A percentile compares a stretch with the other conserved stretches of the same genome.
These are phyloP conservation scores for Boletus subcaerulescens DNA, from an alignment of 768 basidiomycete genomes.

Conservation along the genomic window DNA sequence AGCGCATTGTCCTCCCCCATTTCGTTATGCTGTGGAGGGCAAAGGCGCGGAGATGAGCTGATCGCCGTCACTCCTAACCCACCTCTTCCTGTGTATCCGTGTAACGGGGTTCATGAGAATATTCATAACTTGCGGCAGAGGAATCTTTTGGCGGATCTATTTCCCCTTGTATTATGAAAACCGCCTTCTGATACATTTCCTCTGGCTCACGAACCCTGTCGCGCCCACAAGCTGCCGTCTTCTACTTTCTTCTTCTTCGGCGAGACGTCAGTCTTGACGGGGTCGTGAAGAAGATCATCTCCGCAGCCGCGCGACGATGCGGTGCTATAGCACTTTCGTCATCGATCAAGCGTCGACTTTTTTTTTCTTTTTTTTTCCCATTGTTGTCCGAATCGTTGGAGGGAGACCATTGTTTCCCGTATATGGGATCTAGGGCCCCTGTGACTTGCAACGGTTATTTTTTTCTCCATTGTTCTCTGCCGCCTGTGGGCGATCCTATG, in stretches of 20 bases:
- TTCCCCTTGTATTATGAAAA: neutral
- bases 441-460: neutral
- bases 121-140: slow-evolving; percentile 3
- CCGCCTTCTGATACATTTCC: slow-evolving; percentile 1
- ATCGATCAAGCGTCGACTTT: neutral
- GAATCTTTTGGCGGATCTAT: slow-evolving; percentile 5
- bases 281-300: slow-evolving; percentile 6
- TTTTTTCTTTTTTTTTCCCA: neutral
- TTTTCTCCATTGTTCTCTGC: slow-evolving; percentile 8
- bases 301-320: slow-evolving; percentile 8
- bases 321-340: slow-evolving; percentile 7
- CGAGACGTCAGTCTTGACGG: neutral
- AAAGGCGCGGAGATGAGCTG: slow-evolving; percentile 27
- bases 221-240: neutral
- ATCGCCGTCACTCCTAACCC: slow-evolving; percentile 27
- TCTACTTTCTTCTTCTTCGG: neutral
- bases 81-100: slow-evolving; percentile 10
- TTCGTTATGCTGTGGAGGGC: slow-evolving; percentile 14
- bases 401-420: slow-evolving; percentile 20
- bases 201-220: neutral
- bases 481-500: neutral
- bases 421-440: slow-evolving; percentile 13
- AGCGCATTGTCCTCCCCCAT: slow-evolving; percentile 5
- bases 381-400: slow-evolving; percentile 8
- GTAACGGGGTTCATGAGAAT: slow-evolving; percentile 13